phyloP scores from a whole-genome alignment of 2,329 filamentous ascomycete species.

The Ramichloridium luteum region DNA sequence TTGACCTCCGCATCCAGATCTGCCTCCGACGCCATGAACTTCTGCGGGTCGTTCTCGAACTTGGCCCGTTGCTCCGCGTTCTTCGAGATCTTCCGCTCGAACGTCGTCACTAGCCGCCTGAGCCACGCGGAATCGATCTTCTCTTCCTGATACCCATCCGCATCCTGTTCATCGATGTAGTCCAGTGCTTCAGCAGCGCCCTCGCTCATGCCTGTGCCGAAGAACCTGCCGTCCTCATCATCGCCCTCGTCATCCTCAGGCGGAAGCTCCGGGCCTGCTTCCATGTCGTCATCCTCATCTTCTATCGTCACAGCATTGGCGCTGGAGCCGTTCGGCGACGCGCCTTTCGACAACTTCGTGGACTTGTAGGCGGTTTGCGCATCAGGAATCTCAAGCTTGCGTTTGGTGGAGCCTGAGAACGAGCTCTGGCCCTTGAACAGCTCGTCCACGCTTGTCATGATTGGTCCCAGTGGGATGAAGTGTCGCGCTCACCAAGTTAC shows the following conservation, averaged over 20 bases:
- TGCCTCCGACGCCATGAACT: constrained; percentile 74
- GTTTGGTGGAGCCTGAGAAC: constrained; percentile 34
- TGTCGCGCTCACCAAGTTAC: no score
- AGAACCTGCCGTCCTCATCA: constrained; percentile 88
- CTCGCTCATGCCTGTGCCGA: constrained; percentile 76
- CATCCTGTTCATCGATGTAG: constrained; percentile 63
- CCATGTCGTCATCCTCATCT: constrained; percentile 40
- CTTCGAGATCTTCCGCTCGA: constrained; percentile 82
- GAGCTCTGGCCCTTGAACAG: constrained; percentile 47
- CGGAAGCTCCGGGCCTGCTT: constrained; percentile 26
- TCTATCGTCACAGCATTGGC: constrained; percentile 39
- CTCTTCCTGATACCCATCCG: constrained; percentile 46
- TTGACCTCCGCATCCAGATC: constrained; percentile 86
- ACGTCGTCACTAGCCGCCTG: constrained; percentile 63
- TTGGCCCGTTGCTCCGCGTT: constrained; percentile 83
- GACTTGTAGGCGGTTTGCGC: constrained; percentile 50
- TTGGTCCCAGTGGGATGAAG: no score
- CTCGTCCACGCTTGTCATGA: constrained; percentile 50
- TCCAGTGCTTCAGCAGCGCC: constrained; percentile 75
- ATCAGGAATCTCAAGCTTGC: constrained; percentile 45
- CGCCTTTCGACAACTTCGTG: constrained; percentile 39
- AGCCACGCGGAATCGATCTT: constrained; percentile 79
- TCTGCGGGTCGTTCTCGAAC: constrained; percentile 65
- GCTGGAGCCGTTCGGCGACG: constrained; percentile 36
- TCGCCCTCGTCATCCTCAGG: constrained; percentile 38